Base-by-base conservation (phyloP, 192 early-diverging fungal genomes). In the Coemansia sp. region DNA sequence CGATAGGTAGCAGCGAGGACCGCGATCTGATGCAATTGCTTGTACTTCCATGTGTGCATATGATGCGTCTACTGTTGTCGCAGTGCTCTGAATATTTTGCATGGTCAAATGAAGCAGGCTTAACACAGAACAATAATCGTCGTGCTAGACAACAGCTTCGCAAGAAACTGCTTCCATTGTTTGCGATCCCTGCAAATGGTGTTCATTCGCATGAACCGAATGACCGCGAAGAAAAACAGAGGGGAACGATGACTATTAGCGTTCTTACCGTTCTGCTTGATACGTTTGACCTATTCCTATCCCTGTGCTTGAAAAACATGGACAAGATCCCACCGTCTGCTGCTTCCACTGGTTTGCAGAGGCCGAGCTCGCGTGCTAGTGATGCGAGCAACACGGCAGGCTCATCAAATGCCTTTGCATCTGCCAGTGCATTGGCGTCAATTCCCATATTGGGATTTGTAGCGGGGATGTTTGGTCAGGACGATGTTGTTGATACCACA, bases 31-130 rank as follows among this genome's bases (percentile, higher is more conserved):
- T 82, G 71, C 65, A 41, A 7, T 56, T 37, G 48, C 50, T 82
- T 63, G 71, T 68, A 1, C 68, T 82, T 5, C 79, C 79, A 4
- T 82, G 71, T 6, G n/a, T 82, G 54, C 71, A 76, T 22, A 55
- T 71, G 9, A 38, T 82, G 61, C 71, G 74, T 7, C 54, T 74
- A 42, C 67, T 76, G 45, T 53, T 82, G 25, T 66, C 71, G 19
- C 79, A 76, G 41, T 70, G 71, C 60, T 64, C 74, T 0, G 62
- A 55, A 25, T 75, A 71, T 54, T 74, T 75, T 80, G 68, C 65
- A 8, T 63, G 66, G 40, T 12, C 65, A 0, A 67, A 67, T 39
- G 69, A 56, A 3, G 19, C 58, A 20, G 13, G 14, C 5, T 22
- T 44, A 9, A 17, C 56, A 2, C 48, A 57, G 8, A 73, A 70